These are phyloP conservation scores for Amanita fuliginea DNA, from an alignment of 768 basidiomycete genomes.

Conservation along the genomic window DNA sequence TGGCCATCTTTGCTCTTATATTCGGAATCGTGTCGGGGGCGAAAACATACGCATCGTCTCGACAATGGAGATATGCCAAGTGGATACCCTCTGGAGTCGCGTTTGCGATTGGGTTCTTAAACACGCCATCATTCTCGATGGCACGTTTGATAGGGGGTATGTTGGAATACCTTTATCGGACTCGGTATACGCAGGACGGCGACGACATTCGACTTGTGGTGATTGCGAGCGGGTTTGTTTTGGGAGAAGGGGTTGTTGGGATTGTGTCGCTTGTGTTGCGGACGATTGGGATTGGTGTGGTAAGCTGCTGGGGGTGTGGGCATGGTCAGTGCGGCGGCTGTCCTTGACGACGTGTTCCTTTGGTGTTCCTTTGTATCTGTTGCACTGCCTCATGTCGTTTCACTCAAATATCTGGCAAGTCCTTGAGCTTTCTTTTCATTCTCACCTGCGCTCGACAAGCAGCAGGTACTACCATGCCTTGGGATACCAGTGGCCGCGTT, in stretches of 20 bases:
- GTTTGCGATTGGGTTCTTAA: constrained; percentile 93
- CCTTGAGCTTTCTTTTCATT: not conserved
- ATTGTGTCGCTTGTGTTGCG: constrained; percentile 66
- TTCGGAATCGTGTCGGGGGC: constrained; percentile 58
- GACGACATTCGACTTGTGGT: constrained; percentile 72
- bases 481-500: constrained; percentile 32
- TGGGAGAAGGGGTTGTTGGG: constrained; percentile 90
- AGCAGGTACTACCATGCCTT: constrained; percentile 35
- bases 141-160: constrained; percentile 85
- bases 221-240: constrained; percentile 88
- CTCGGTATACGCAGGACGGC: constrained; percentile 35
- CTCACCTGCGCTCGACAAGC: constrained; percentile 4
- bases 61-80: constrained; percentile 42
- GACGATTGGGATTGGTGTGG: constrained; percentile 61
- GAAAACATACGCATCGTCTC: constrained; percentile 49
- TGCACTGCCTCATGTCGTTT: constrained; percentile 14
- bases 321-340: constrained; percentile 68
- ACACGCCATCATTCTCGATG: constrained; percentile 90
- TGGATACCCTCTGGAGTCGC: constrained; percentile 91
- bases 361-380: constrained; percentile 4
- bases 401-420: not conserved
- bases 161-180: constrained; percentile 62
- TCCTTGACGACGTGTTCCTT: constrained; percentile 17
- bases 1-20: constrained; percentile 63
- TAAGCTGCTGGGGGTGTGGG: constrained; percentile 82